phyloP scores from a whole-genome alignment of 225 moss, liverwort and hornwort species.

The Antitrichia curtipendula region DNA sequence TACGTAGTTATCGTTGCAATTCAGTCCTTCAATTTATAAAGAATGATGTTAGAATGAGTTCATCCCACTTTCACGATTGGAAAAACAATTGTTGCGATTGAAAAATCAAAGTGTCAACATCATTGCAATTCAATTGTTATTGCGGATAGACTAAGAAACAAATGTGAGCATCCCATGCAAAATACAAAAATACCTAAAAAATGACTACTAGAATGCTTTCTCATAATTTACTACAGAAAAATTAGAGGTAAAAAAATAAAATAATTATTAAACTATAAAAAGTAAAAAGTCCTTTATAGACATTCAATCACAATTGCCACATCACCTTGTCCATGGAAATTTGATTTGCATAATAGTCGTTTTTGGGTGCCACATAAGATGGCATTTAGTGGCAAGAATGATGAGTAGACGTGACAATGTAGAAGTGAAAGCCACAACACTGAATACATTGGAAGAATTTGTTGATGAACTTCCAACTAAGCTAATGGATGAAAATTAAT shows the following conservation, averaged over 20 bases:
- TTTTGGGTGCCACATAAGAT: accelerated
- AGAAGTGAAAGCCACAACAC: not conserved
- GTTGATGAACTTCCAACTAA: not conserved
- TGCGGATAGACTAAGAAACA: no score
- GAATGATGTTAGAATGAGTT: not conserved
- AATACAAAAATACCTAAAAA: no score
- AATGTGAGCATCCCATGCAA: no score
- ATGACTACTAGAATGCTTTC: no score
- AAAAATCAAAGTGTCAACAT: not conserved
- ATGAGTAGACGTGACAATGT: accelerated
- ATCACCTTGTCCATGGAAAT: accelerated
- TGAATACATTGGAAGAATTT: not conserved
- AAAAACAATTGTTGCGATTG: not conserved
- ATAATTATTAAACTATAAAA: not conserved
- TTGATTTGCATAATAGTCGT: not conserved
- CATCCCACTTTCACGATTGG: not conserved
- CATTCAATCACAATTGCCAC: not conserved
- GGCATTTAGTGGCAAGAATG: accelerated
- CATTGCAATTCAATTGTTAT: no score
- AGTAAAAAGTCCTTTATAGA: accelerated
- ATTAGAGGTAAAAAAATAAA: not conserved
- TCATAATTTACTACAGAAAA: no score
- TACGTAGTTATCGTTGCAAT: not conserved
- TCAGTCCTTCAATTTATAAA: not conserved
- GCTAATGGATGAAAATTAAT: no score